A percentile compares a stretch with the other conserved stretches of the same genome.
Conservation (phyloP, 805 yeast genomes). For the Candida tammaniensis region DNA sequence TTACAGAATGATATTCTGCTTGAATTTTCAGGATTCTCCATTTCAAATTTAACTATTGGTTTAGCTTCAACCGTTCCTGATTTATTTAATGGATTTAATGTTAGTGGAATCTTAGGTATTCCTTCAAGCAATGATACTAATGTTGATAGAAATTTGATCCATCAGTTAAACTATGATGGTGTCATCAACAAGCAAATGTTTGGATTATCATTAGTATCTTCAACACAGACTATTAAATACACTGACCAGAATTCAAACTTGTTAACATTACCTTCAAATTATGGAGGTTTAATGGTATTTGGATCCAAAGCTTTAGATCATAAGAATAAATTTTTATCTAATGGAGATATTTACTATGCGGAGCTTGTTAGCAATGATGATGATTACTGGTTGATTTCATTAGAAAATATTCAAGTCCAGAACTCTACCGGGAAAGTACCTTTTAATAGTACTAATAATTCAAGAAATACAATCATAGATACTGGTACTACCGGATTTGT, state of each 20-base stretch:
- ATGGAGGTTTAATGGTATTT: conserved; percentile 25
- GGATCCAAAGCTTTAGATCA: conserved; percentile 20
- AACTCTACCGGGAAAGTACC: conserved; percentile 5
- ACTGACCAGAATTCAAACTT: conserved; percentile 19
- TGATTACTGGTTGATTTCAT: conserved; percentile 52
- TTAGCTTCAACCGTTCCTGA: conserved; percentile 51
- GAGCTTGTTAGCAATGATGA: conserved; percentile 29
- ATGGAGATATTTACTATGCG: conserved; percentile 38
- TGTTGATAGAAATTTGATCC: conserved; percentile 35
- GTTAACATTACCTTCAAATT: conserved; percentile 27
- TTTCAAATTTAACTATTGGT: conserved; percentile 49
- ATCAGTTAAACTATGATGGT: conserved; percentile 32
- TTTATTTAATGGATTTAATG: conserved; percentile 48
- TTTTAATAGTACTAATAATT: conserved; percentile 16
- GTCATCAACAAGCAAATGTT: conserved; percentile 39
- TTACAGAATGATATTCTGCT: conserved; percentile 26
- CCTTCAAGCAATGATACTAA: conserved; percentile 42
- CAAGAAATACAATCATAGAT: conserved; percentile 51
- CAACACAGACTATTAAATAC: conserved; percentile 15
- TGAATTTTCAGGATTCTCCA: conserved; percentile 30
- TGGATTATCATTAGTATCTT: conserved; percentile 21
- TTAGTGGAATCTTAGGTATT: conserved; percentile 61
- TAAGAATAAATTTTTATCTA: conserved; percentile 17
- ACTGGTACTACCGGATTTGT: conserved; percentile 67
- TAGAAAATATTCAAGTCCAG: conserved; percentile 36